Base-by-base conservation (phyloP, 176 grass and related monocot species). In the Hsuehochloa calcarea region DNA sequence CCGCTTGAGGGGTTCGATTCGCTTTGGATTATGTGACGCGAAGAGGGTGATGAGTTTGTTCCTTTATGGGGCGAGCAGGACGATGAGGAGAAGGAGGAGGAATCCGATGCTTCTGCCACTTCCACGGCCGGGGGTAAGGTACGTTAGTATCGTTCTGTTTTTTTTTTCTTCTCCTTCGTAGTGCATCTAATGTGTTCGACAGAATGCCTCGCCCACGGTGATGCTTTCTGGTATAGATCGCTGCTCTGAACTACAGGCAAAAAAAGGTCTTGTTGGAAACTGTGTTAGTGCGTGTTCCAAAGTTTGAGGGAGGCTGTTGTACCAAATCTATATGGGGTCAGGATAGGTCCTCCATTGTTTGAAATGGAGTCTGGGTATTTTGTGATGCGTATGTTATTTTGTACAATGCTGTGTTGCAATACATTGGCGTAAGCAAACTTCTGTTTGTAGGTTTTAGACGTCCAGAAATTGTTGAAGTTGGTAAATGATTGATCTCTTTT, bases 21-120 rank as follows among this genome's bases (percentile, higher is more conserved):
- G 75, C 68, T 72, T 71, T 76, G 16, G 34, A 19, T 77, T 34
- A 5, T 64, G 72, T 55, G 78, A 41, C 46, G 16, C 29, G 34
- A 5, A 44, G 15, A 34, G 16, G n/a, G 27, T 11, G 15, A 66
- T 25, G 37, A 31, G 27, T 51, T 43, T 8, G 52, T 22, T 49
- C 38, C 58, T 45, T 78, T 70, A 3, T 5, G 9, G 25, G 27
- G 8, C 25, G 59, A 52, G 34, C 85, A 90, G 89, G 89, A 79
- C 54, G 75, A 84, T 40, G 79, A 89, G 25, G 82, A 87, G 12
- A 20, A 89, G 25, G 82, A 87, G 12, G 25, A 80, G 52, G 85
- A 83, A 68, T 74, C 81, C 20, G 68, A 25, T 1, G 68, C 50
- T 49, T 83, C 89, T 73, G 27, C 66, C n/a, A 19, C 74, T n/a